phyloP scores from a whole-genome alignment of 2,329 filamentous ascomycete species.

The Talaromyces sp. region DNA sequence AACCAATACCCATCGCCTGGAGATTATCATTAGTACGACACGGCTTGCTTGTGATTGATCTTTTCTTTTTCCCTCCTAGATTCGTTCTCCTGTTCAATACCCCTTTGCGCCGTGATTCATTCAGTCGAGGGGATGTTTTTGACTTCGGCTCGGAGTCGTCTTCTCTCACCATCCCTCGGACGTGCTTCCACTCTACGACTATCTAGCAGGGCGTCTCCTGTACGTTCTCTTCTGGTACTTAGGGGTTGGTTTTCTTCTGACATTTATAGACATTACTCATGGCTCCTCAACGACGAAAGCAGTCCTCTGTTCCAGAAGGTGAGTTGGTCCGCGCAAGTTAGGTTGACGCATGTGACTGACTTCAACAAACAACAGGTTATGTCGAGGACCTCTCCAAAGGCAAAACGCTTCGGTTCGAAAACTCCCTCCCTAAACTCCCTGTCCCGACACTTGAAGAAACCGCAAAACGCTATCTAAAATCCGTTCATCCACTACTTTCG shows the following conservation, averaged over 20 bases:
- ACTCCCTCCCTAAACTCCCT: conserved; percentile 58
- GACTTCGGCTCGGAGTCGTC: conserved; percentile 40
- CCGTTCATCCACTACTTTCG: conserved; percentile 59
- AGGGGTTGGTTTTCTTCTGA: conserved; percentile 6
- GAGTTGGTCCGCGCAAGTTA: conserved; percentile 17
- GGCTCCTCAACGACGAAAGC: conserved; percentile 36
- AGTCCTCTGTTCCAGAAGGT: conserved; percentile 45
- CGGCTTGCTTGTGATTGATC: conserved; percentile 3
- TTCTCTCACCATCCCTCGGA: conserved; percentile 34
- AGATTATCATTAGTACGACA: neutral
- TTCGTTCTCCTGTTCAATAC: neutral
- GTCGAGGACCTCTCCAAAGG: conserved; percentile 60
- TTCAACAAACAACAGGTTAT: conserved; percentile 56
- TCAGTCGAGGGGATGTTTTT: conserved; percentile 38
- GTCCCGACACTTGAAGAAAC: conserved; percentile 62
- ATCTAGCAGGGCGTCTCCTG: conserved; percentile 26
- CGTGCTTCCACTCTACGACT: conserved; percentile 34
- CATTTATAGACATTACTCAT: conserved; percentile 33
- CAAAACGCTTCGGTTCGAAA: conserved; percentile 61
- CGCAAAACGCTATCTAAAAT: conserved; percentile 60
- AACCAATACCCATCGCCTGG: neutral
- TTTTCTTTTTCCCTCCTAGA: neutral
- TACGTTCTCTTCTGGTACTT: neutral
- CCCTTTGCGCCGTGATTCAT: neutral
- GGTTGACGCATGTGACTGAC: neutral